Conservation (phyloP, 75 land plant species). For the Adiantum capillusveneris region DNA sequence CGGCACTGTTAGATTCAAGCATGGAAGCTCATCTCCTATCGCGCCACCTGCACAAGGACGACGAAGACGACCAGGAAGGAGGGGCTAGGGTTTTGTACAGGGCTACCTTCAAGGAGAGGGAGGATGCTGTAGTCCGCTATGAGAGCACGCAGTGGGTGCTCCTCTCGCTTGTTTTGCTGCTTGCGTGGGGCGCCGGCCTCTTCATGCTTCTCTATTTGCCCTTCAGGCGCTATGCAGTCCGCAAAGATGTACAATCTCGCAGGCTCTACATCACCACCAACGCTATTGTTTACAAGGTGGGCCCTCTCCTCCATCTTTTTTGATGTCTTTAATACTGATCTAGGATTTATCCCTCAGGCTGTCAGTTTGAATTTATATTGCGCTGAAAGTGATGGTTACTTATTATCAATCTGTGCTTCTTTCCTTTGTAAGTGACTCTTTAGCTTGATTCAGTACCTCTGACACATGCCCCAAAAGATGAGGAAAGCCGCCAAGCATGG, state of each 20-base stretch:
- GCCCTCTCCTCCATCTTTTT: slow-evolving; percentile 1
- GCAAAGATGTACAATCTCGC: slow-evolving; percentile 50
- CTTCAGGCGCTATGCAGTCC: slow-evolving; percentile 35
- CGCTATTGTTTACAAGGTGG: slow-evolving; percentile 78
- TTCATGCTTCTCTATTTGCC: slow-evolving; percentile 76
- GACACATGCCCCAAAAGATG: no score
- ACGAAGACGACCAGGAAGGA: slow-evolving; percentile 33
- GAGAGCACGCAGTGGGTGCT: slow-evolving; percentile 65
- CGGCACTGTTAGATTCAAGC: no score
- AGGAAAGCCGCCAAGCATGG: no score
- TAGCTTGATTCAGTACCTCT: no score
- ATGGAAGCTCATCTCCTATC: no score
- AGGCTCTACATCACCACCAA: slow-evolving; percentile 61
- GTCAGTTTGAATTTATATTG: no score
- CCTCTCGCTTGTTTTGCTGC: slow-evolving; percentile 47
- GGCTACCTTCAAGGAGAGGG: slow-evolving; percentile 67
- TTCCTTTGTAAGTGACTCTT: no score
- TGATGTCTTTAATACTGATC: no score
- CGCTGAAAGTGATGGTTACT: no score
- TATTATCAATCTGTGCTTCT: no score
- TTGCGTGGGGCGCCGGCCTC: slow-evolving; percentile 75
- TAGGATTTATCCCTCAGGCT: no score
- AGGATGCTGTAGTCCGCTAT: slow-evolving; percentile 53
- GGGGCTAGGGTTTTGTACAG: slow-evolving; percentile 30
- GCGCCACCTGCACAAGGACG: slow-evolving; percentile 4